Evolutionary conservation across 2,329 filamentous ascomycete species (phyloP), one percentile per base, ranked within the genome.

Genomic region (Cercospora berteroae): DNA sequence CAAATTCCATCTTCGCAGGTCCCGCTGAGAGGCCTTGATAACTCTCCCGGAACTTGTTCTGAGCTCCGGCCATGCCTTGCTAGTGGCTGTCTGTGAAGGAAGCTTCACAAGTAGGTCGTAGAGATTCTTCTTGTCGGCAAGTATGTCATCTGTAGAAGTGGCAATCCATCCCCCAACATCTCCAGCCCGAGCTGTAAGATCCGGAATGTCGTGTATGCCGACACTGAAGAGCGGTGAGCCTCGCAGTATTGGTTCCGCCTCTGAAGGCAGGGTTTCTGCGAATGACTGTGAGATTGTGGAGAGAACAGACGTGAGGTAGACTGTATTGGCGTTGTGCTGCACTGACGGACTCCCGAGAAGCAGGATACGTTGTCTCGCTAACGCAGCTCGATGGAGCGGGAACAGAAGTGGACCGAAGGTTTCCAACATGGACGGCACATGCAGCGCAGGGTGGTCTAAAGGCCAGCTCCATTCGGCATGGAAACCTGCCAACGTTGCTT

Each of bases 81-180:
- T 65, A 5, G 50, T 59, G 36, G 61, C 39, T 36, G 7, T 86
- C 48, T 29, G 70, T 69, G 62, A 27, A 74, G 60, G 27, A 60
- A 3, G 87, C 80, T 0, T 93, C 92, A 98, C 89, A 44, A 97
- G 86, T 73, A 97, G 85, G 77, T 99, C 95, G 84, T 93, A 98
- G 2, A 99, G 86, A 2, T 90, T 87, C 60, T 89, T 87, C 81
- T 98, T 98, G 79, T 92, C 90, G 57, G 88, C 89, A 13, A 99
- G 85, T 67, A 99, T 95, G 75, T 91, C 94, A 80, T 99, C 95
- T 1, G 94, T 98, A 3, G 94, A 97, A 79, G 94, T 97, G 12
- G 94, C 95, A 67, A 97, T 89, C 93, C 94, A 99, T 44, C 93
- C 91, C 0, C 67, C 69, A 31, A 70, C 76, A 70, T 75, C 78